phyloP scores from a whole-genome alignment of 2,329 filamentous ascomycete genomes.

The Ramichloridium luteum region DNA sequence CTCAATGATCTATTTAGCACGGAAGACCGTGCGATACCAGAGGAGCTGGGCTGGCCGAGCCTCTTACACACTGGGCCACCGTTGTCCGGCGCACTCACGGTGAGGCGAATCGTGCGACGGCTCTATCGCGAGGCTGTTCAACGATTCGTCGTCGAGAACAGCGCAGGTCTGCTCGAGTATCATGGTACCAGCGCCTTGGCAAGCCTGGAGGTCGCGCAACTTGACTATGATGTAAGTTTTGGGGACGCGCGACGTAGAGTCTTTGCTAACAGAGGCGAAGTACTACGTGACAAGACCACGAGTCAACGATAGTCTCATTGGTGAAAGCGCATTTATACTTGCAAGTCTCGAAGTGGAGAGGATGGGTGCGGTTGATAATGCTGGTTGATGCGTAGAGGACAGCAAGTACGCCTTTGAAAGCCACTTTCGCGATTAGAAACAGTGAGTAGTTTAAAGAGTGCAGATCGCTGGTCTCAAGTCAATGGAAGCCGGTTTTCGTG shows the following conservation, averaged over 20 bases:
- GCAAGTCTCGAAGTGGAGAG: constrained; percentile 26
- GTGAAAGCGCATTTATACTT: constrained; percentile 30
- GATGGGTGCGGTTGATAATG: too few relatives aligned
- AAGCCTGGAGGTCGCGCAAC: neutral
- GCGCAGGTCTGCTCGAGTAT: neutral
- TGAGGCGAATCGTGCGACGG: constrained; percentile 23
- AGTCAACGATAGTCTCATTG: constrained; percentile 28
- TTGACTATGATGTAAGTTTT: neutral
- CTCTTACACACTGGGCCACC: constrained; percentile 39
- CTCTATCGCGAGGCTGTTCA: constrained; percentile 34
- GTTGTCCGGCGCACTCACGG: constrained; percentile 33
- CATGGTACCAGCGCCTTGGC: neutral
- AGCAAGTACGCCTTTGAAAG: too few relatives aligned
- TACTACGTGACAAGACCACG: constrained; percentile 34
- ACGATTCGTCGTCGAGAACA: neutral
- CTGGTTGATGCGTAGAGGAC: too few relatives aligned
- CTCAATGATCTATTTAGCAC: constrained; percentile 12
- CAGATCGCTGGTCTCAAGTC: too few relatives aligned
- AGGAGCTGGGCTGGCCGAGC: constrained; percentile 23
- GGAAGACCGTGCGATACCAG: neutral
- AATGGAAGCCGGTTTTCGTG: too few relatives aligned
- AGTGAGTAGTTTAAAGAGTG: too few relatives aligned
- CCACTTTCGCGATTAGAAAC: too few relatives aligned
- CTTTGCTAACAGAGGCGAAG: constrained; percentile 15
- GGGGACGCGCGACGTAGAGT: neutral